phyloP scores from a whole-genome alignment of 345 rosid species.

The Eucalyptus erythrocorys region DNA sequence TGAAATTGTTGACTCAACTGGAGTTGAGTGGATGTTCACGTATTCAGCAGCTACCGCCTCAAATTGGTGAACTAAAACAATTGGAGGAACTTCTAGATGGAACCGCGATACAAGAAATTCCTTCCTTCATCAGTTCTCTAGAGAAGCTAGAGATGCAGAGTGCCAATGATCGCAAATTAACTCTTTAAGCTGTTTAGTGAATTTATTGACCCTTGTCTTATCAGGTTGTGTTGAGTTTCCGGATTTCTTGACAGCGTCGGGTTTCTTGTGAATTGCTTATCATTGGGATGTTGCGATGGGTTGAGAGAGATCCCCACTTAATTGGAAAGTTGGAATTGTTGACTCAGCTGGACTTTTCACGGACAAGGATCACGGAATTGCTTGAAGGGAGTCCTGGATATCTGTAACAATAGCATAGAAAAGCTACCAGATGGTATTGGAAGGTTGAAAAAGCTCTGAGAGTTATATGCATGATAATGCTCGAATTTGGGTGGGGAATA shows the following conservation, averaged over 20 bases:
- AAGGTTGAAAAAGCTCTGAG: background rate
- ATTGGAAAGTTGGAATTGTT: background rate
- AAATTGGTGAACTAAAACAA: background rate
- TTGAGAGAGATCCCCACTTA: background rate
- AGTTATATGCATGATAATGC: background rate
- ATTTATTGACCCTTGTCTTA: fast-evolving
- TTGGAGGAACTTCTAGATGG: background rate
- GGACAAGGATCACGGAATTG: background rate
- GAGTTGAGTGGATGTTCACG: background rate
- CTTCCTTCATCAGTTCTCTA: background rate
- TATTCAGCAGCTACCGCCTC: background rate
- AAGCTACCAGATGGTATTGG: background rate
- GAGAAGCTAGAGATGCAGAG: background rate
- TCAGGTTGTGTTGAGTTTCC: background rate
- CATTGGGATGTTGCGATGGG: background rate
- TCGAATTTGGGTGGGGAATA: background rate
- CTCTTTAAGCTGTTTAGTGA: background rate
- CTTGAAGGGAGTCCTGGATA: background rate
- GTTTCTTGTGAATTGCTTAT: background rate
- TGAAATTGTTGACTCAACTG: background rate
- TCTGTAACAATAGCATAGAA: background rate
- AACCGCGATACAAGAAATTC: background rate
- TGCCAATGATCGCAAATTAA: background rate
- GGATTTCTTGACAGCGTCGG: fast-evolving
- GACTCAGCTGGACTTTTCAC: background rate